Conservation (phyloP, 768 basidiomycete species). For the Podaxis sp. region DNA sequence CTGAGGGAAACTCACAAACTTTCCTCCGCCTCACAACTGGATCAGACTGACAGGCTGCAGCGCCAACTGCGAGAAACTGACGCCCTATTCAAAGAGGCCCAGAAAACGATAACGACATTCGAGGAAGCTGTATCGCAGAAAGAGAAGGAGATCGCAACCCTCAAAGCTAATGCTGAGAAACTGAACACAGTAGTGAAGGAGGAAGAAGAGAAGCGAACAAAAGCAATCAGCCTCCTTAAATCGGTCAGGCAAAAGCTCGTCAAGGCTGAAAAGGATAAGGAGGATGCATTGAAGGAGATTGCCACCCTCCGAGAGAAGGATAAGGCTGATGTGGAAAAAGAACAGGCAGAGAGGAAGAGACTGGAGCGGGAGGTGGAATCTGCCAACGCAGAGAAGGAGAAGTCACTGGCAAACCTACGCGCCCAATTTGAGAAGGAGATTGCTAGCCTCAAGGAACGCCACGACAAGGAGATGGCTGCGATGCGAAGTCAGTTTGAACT, state of each 20-base stretch:
- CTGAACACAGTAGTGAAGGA: conserved; percentile 72
- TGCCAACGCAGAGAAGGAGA: conserved; percentile 62
- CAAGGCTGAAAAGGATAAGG: conserved; percentile 91
- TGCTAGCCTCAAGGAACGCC: conserved; percentile 54
- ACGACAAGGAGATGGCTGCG: conserved; percentile 71
- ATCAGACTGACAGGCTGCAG: conserved; percentile 70
- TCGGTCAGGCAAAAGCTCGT: conserved; percentile 97
- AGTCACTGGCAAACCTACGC: conserved; percentile 56
- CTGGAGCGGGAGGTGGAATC: conserved; percentile 66
- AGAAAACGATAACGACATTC: conserved; percentile 43
- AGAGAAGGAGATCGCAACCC: conserved; percentile 52
- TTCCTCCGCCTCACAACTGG: conserved; percentile 76
- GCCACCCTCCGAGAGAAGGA: conserved; percentile 51
- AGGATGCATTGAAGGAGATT: conserved; percentile 69
- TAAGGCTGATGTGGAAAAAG: conserved; percentile 53
- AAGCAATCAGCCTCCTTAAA: conserved; percentile 90
- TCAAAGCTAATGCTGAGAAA: conserved; percentile 65
- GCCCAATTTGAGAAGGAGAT: conserved; percentile 76
- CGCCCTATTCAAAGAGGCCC: conserved; percentile 61
- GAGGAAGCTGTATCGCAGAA: conserved; percentile 52
- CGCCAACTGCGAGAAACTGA: conserved; percentile 72
- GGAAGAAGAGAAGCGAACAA: conserved; percentile 96
- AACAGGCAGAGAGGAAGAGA: conserved; percentile 49
- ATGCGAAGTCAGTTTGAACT: conserved; percentile 74
- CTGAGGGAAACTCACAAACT: conserved; percentile 80